These are phyloP conservation scores for Hirsutella rhossiliensis DNA, from an alignment of 2,329 filamentous ascomycete species.

Conservation along the genomic window DNA sequence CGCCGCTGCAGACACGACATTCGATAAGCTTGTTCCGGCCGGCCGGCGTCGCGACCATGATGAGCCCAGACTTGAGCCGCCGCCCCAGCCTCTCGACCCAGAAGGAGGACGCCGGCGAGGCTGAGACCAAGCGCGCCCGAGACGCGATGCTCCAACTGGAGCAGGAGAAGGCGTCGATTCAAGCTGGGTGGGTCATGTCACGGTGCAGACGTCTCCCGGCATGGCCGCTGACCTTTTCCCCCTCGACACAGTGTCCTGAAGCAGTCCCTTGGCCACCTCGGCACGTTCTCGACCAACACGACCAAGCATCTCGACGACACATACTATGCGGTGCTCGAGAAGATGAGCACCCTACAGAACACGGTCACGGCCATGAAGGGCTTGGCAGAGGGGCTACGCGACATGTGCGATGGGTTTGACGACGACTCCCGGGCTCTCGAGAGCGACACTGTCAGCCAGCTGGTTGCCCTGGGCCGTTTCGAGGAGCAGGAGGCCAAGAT, in stretches of 20 bases:
- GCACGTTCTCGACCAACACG: constrained; percentile 46
- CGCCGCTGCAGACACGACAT: constrained; percentile 17
- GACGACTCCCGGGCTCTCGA: constrained; percentile 46
- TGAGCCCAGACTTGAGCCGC: constrained; percentile 30
- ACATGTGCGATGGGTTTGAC: constrained; percentile 47
- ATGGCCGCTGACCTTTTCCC: background rate
- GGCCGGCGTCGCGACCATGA: constrained; percentile 30
- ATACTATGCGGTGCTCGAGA: constrained; percentile 63
- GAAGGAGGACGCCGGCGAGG: constrained; percentile 14
- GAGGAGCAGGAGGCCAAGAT: constrained; percentile 54
- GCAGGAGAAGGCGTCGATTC: constrained; percentile 14
- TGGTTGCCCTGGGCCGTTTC: constrained; percentile 50
- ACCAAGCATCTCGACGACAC: constrained; percentile 59
- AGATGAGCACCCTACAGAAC: constrained; percentile 49
- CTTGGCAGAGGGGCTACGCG: constrained; percentile 48
- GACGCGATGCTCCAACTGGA: constrained; percentile 30
- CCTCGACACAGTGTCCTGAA: constrained; percentile 19
- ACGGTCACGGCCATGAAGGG: constrained; percentile 55
- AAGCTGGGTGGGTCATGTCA: constrained; percentile 18
- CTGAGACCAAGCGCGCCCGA: constrained; percentile 22
- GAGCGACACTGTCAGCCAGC: constrained; percentile 46
- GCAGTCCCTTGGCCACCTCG: constrained; percentile 40
- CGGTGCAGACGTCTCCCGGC: background rate
- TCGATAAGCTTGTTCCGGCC: constrained; percentile 34
- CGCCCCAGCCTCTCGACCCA: constrained; percentile 26